Evolutionary conservation across 345 rosid species (phyloP).

Genomic region (Arabidopsis arenosa): DNA sequence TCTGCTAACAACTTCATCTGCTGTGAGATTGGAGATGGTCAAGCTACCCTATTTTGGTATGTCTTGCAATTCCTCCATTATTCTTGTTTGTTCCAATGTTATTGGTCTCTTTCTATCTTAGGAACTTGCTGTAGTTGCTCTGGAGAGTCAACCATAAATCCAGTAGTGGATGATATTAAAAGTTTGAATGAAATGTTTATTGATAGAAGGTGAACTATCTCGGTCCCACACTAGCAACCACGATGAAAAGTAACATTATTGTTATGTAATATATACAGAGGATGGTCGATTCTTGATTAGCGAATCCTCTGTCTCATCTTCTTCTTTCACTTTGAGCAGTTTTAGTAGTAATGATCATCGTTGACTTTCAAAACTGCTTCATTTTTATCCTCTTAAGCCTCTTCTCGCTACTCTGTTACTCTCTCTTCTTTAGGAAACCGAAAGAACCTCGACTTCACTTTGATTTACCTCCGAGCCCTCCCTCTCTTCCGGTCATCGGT

Average conservation of each 20-base stretch:
- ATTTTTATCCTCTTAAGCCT: background rate
- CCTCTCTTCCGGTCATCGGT: constrained; percentile 5
- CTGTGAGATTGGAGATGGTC: background rate
- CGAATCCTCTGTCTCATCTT: background rate
- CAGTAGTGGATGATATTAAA: background rate
- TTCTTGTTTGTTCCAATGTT: background rate
- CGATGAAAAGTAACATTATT: too few relatives aligned
- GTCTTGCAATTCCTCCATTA: background rate
- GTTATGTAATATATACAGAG: too few relatives aligned
- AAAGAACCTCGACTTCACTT: background rate
- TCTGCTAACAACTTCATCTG: too few relatives aligned
- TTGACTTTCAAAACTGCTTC: constrained; percentile 3
- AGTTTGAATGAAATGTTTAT: background rate
- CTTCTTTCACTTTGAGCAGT: background rate
- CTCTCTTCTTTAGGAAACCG: constrained; percentile 15
- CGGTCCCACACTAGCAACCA: background rate
- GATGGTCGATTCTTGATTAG: too few relatives aligned
- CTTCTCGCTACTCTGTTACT: constrained; percentile 22
- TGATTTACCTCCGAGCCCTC: constrained; percentile 27
- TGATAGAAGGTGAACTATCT: background rate
- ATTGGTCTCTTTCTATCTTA: background rate
- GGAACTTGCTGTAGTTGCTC: background rate
- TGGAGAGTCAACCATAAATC: background rate
- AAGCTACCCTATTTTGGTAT: background rate
- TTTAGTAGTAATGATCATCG: background rate